Base-by-base conservation (phyloP, 2,329 filamentous ascomycete genomes). In the Cytospora piceicola region DNA sequence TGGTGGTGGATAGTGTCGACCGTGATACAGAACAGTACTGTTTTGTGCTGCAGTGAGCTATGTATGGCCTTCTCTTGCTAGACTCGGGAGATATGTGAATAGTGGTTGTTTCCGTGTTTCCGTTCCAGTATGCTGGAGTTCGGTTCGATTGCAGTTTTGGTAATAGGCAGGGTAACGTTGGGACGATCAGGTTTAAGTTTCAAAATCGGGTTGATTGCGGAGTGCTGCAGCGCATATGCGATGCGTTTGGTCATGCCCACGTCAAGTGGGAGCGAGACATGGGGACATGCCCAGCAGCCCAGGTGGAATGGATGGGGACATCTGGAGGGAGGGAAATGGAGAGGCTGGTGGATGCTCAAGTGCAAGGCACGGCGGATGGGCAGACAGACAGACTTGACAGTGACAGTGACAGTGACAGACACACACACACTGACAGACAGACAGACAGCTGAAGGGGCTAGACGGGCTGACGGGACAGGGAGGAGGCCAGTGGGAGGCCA, bases 41-140 rank as follows among this genome's bases (percentile, higher is more conserved):
- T n/a, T 27, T n/a, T 42, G 20, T 24, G 30, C 20, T 20, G 29
- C 22, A 46, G 20, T 34, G 29, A 11, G 24, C 39, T 64, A 15
- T 60, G 56, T n/a, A 14, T 60, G 56, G 39, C 32, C 56, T 64
- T 39, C 36, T 39, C 12, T 11, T 39, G 36, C 36, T 14, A 39
- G 36, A 39, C 51, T 24, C 12, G 54, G 52, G 27, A 30, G 22
- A 15, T 36, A 49, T 51, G 36, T 20, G 54, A 39, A 39, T 63
- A 53, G 54, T 36, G 53, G 39, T 63, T 36, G 53, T n/a, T n/a
- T n/a, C n/a, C n/a, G n/a, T 53, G 52, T 15, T 64, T 54, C 56
- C 55, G 39, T 64, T 59, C 62, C 62, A 42, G 55, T 34, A 46
- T 32, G 54, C 58, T 36, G 62, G 62, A 30, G 53, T 54, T 2